A percentile compares a stretch with the other conserved stretches of the same genome.
These are phyloP conservation scores for Cryptococcus maquisensis DNA, from an alignment of 1,284 basidiomycete species.

Conservation along the genomic window DNA sequence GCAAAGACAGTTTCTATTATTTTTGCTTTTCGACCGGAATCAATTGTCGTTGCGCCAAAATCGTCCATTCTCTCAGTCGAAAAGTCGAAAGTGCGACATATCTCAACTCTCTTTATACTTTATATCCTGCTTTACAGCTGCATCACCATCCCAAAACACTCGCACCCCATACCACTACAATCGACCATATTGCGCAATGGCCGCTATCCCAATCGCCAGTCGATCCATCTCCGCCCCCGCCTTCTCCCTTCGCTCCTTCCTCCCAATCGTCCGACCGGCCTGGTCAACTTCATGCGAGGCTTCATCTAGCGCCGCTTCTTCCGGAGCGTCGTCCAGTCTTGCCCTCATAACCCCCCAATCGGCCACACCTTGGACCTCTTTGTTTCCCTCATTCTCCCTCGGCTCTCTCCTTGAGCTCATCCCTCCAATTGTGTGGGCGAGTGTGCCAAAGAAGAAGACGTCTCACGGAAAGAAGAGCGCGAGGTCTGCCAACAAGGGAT, in stretches of 20 bases:
- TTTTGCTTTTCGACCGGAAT: no score
- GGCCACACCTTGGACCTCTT: slow-evolving; percentile 7
- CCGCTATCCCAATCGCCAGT: not conserved
- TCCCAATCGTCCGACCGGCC: slow-evolving; percentile 16
- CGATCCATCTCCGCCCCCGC: not conserved
- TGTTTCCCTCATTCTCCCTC: slow-evolving; percentile 34
- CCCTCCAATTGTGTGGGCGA: slow-evolving; percentile 77
- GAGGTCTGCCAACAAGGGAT: slow-evolving; percentile 87
- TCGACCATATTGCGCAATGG: not conserved
- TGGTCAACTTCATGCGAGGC: slow-evolving; percentile 30
- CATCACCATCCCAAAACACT: no score
- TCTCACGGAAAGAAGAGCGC: slow-evolving; percentile 94
- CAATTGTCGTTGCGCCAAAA: no score
- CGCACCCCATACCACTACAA: not conserved
- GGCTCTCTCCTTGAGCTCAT: slow-evolving; percentile 69
- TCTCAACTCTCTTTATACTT: no score
- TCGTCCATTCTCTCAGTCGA: no score
- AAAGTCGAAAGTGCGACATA: no score
- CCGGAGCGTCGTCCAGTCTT: slow-evolving; percentile 6
- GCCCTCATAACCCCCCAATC: slow-evolving; percentile 3
- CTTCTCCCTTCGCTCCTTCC: not conserved
- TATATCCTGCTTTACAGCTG: no score
- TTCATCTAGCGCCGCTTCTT: slow-evolving; percentile 17
- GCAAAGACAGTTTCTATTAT: no score
- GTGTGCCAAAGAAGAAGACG: slow-evolving; percentile 87